Percentiles rank a stretch among this genome's conserved stretches.
phyloP scores from a whole-genome alignment of 2,329 filamentous ascomycete genomes.

The Ascochyta koolunga region DNA sequence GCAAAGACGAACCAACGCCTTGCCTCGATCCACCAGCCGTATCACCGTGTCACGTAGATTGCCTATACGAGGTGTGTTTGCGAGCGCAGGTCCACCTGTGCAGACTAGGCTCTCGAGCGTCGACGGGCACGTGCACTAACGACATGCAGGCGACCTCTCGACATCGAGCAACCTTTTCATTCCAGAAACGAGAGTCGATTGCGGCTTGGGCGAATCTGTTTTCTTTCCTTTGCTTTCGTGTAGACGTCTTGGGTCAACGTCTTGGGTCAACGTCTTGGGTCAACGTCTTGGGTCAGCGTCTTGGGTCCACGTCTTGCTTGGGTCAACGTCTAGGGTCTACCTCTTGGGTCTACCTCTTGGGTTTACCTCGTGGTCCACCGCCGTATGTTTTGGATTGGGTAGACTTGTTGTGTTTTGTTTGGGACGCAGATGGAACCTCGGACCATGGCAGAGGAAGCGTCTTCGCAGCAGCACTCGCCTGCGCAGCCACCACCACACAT shows the following conservation, averaged over 20 bases:
- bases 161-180: conserved; percentile 30
- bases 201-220: conserved; percentile 3
- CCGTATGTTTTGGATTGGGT: conserved; percentile 11
- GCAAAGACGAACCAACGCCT: not conserved
- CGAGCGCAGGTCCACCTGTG: conserved; percentile 6
- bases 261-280: no score
- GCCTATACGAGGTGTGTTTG: conserved; percentile 35
- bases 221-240: conserved; percentile 1
- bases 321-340: no score
- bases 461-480: conserved; percentile 12
- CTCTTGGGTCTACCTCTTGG: no score
- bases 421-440: conserved; percentile 1
- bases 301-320: no score
- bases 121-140: conserved; percentile 32
- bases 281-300: no score
- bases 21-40: conserved; percentile 3
- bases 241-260: no score
- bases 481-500: conserved; percentile 39
- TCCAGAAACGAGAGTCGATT: conserved; percentile 28
- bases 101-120: conserved; percentile 22
- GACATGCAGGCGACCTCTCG: conserved; percentile 19
- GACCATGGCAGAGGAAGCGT: conserved; percentile 35
- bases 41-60: conserved; percentile 11
- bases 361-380: no score
- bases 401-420: not conserved